A percentile compares a stretch with the other conserved stretches of the same genome.
These are phyloP conservation scores for Fusarium tanahbumbuense DNA, from an alignment of 2,329 filamentous ascomycete species.

Conservation along the genomic window DNA sequence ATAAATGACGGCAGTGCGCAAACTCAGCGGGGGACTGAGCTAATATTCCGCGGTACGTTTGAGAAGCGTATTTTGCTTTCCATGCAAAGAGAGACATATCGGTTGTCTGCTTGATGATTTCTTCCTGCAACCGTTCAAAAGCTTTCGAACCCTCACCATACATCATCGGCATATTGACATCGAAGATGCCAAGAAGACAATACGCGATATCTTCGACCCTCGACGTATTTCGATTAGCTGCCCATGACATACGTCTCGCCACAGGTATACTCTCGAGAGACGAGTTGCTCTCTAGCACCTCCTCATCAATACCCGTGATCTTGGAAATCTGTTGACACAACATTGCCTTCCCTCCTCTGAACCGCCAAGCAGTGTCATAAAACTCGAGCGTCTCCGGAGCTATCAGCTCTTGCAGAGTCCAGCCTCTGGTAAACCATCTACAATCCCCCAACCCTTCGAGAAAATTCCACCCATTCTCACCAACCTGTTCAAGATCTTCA, in stretches of 20 bases:
- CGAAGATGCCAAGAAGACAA: slow-evolving; percentile 13
- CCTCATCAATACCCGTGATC: too few relatives aligned
- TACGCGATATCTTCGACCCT: slow-evolving; percentile 21
- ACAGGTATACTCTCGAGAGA: not conserved
- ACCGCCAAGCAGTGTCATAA: not conserved
- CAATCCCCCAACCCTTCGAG: not conserved
- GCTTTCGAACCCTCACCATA: slow-evolving; percentile 22
- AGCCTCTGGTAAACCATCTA: slow-evolving; percentile 9
- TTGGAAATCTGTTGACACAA: too few relatives aligned
- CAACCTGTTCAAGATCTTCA: too few relatives aligned
- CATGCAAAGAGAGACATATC: slow-evolving; percentile 27
- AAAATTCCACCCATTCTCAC: too few relatives aligned
- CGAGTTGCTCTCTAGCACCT: not conserved
- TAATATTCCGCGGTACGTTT: not conserved
- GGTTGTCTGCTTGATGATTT: slow-evolving; percentile 21
- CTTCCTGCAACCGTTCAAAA: slow-evolving; percentile 19
- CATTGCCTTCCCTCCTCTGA: too few relatives aligned
- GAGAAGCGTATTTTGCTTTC: not conserved
- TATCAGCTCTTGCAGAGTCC: slow-evolving; percentile 21
- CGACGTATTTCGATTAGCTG: slow-evolving; percentile 3
- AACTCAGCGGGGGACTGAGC: not conserved
- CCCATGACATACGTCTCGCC: slow-evolving; percentile 26
- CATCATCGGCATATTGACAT: slow-evolving; percentile 24
- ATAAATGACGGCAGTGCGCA: not conserved
- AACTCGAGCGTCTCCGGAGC: too few relatives aligned